A percentile compares a stretch with the other conserved stretches of the same genome.
Conservation (phyloP, 2,329 filamentous ascomycete species). For the Aureobasidium sp. region DNA sequence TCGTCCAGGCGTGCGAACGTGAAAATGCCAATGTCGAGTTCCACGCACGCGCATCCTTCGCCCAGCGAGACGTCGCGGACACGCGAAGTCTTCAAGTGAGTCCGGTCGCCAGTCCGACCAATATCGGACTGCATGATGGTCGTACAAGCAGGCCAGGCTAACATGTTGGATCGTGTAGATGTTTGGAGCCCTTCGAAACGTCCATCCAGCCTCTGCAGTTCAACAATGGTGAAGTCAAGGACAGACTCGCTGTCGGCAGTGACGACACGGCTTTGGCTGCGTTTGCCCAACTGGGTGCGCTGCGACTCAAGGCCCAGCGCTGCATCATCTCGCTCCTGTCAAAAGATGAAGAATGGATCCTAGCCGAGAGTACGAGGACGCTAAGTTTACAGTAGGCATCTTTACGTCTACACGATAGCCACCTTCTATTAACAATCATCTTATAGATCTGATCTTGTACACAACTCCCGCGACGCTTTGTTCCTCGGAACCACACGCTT, state of each 20-base stretch:
- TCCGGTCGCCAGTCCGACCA: neutral
- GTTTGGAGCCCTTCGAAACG: neutral
- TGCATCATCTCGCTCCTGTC: conserved; percentile 45
- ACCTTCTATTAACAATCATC: too few species aligned
- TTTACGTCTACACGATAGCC: too few species aligned
- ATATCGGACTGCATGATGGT: too few species aligned
- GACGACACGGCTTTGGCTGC: conserved; percentile 39
- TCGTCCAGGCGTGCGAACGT: neutral
- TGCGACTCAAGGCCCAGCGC: conserved; percentile 41
- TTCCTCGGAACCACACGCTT: conserved; percentile 30
- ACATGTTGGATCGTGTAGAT: neutral
- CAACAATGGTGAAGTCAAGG: conserved; percentile 13
- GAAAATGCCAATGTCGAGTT: neutral
- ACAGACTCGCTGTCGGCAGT: conserved; percentile 9
- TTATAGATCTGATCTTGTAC: conserved; percentile 20
- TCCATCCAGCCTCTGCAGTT: neutral
- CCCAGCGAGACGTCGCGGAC: neutral
- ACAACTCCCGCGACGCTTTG: conserved; percentile 26
- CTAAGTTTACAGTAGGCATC: conserved; percentile 29
- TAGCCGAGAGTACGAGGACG: conserved; percentile 44
- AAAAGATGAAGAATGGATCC: conserved; percentile 39
- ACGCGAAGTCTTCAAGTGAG: conserved; percentile 8
- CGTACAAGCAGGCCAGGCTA: neutral
- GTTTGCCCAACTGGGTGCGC: conserved; percentile 43
- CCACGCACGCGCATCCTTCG: neutral